Evolutionary conservation across 2,329 filamentous ascomycete genomes (phyloP), one percentile per base, ranked within the genome.

Genomic region (Neopestalotiopsis sp.): DNA sequence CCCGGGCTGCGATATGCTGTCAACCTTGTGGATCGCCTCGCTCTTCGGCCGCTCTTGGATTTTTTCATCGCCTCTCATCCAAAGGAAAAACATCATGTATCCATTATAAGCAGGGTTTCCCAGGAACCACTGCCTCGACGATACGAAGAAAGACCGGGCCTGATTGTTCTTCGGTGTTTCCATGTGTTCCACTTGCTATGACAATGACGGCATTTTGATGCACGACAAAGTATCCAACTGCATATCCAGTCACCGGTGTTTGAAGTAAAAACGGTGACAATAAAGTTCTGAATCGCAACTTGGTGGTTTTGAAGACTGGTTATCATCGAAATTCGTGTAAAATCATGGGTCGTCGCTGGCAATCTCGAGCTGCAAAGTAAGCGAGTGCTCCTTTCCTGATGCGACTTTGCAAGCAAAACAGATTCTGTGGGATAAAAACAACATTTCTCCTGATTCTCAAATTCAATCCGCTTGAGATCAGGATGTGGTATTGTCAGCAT

Each of bases 1-100:
- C 32, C 59, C 34, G 28, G 24, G 57, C 24, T 30, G n/a, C 17
- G 30, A 59, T 5, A 34, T 38, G 59, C 59, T 30, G 59, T 62
- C 59, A 62, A 62, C 59, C 59, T 62, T 40, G 59, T 40, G 59
- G 34, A 62, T 12, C 59, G 59, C 59, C 59, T 62, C n/a, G 17
- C 59, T 24, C 57, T 53, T 53, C 45, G 45, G 45, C n/a, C 45
- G 45, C 45, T 17, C 17, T n/a, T 49, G 42, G 7, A 49, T n/a
- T 53, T 53, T 17, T n/a, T 53, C 45, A n/a, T 53, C 17, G 45
- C 45, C 17, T 7, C n/a, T 53, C 45, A n/a, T 17, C 9, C 7
- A 7, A 53, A 9, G 9, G 20, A 17, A 17, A 53, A n/a, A n/a
- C 45, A 24, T 53, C 45, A 9, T 53, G 17, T 24, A 20, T 53